These are phyloP conservation scores for Coemansia sp. DNA, from an alignment of 192 early-diverging fungal genomes.

Conservation along the genomic window DNA sequence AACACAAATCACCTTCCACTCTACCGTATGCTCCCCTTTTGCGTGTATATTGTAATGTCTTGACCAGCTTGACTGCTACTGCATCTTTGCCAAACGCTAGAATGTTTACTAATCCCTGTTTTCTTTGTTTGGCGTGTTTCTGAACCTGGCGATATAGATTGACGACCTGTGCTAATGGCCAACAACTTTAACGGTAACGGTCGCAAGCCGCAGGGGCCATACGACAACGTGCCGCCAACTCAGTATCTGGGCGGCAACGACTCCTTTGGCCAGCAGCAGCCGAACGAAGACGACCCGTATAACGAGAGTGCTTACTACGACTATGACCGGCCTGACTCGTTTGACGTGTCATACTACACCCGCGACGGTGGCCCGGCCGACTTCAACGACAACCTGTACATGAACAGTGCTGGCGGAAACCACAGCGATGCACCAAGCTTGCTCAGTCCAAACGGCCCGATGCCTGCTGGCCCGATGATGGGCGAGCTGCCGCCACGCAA, in stretches of 20 bases:
- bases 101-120: conserved; percentile 11
- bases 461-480: conserved; percentile 52
- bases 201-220: conserved; percentile 33
- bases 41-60: background rate
- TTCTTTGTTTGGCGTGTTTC: background rate
- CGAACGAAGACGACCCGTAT: conserved; percentile 50
- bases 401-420: conserved; percentile 22
- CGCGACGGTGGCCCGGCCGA: conserved; percentile 24
- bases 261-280: conserved; percentile 16
- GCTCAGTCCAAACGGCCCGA: conserved; percentile 54
- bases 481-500: conserved; percentile 49
- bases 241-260: conserved; percentile 51
- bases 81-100: background rate
- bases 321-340: conserved; percentile 56
- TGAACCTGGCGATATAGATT: conserved; percentile 1
- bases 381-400: conserved; percentile 48
- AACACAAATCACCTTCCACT: background rate
- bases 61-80: background rate
- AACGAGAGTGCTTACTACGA: conserved; percentile 48
- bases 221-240: conserved; percentile 53
- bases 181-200: conserved; percentile 30
- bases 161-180: conserved; percentile 27
- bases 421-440: conserved; percentile 41
- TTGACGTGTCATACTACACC: conserved; percentile 60
- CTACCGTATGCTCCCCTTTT: background rate